phyloP scores from a whole-genome alignment of 805 yeast species.

The Kazachstania psychrophila region DNA sequence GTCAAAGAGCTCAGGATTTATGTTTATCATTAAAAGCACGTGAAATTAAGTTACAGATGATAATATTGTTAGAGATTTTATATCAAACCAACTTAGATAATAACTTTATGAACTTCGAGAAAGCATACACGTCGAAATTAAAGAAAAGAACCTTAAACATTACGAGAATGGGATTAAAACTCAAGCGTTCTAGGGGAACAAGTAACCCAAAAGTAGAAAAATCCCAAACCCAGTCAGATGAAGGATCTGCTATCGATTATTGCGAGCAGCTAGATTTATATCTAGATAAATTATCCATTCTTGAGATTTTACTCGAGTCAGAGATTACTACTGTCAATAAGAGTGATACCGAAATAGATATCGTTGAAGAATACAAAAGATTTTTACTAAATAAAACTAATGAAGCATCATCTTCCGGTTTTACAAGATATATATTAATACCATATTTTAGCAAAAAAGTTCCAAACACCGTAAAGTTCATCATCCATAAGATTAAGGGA shows the following conservation, averaged over 20 bases:
- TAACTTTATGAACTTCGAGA: constrained; percentile 30
- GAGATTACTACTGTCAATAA: constrained; percentile 5
- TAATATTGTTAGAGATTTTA: constrained; percentile 40
- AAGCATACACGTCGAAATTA: constrained; percentile 15
- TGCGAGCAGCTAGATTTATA: constrained; percentile 35
- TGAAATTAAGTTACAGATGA: constrained; percentile 48
- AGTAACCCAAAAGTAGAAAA: constrained; percentile 12
- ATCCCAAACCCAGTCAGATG: neutral
- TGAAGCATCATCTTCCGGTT: constrained; percentile 38
- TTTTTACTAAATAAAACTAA: constrained; percentile 21
- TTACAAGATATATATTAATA: constrained; percentile 42
- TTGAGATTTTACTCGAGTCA: constrained; percentile 40
- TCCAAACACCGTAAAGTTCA: constrained; percentile 38
- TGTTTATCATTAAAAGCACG: constrained; percentile 39
- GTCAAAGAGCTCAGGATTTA: constrained; percentile 24
- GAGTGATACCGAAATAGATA: constrained; percentile 1
- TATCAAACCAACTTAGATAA: constrained; percentile 27
- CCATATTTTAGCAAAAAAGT: constrained; percentile 44
- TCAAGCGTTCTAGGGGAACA: constrained; percentile 17
- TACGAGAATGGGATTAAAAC: constrained; percentile 14
- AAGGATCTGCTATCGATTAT: constrained; percentile 10
- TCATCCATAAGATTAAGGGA: constrained; percentile 41
- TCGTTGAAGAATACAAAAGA: constrained; percentile 18
- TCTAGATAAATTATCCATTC: constrained; percentile 44
- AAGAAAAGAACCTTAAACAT: constrained; percentile 28